Base-by-base conservation (phyloP, 139 green algal genomes). In the Spirogloea muscicola region DNA sequence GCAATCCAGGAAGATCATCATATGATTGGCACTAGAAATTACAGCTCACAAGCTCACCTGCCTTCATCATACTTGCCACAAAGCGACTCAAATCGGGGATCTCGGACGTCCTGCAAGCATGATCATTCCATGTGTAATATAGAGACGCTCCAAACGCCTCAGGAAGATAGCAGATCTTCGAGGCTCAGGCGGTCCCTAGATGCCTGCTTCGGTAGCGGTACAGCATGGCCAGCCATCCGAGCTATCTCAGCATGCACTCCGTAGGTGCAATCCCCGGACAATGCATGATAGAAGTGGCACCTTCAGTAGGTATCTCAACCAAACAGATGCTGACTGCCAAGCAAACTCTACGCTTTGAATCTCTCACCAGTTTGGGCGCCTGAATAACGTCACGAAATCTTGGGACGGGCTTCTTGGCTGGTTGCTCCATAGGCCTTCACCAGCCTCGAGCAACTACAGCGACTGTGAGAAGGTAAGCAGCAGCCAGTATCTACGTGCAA, bases 41-140 rank as follows among this genome's bases (percentile, higher is more conserved):
- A 72, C 3, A 3, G 60, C 5, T 6, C 5, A 58, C 5, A 33
- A 4, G 34, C 64, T 27, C 64, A 75, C 67, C 46, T 75, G 48
- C 6, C 40, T 33, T 77, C 51, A 49, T 77, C 68, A 16, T 76
- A 68, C 21, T 82, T 82, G 3, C 68, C 79, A n/a, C 58, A 67
- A 3, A 88, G 60, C 29, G 62, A 64, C 9, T 91, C 91, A 72
- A 96, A 96, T n/a, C 91, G 82, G 0, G 91, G 91, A 76, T 95
- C 91, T 1, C 76, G 82, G 31, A 34, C 52, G 29, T 73, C 62
- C 84, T 90, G 78, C 6, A 3, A 29, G 38, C 16, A 18, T 21
- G 38, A 51, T 10, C 21, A 61, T 9, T 10, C 6, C 6, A 3
- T 25, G 38, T 10, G 33, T 21, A 27, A 51, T 21, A 10, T 49